Evolutionary conservation across 202 grass and related monocot genomes (phyloP), one percentile per base, ranked within the genome.

Genomic region (Hordeum pubiflorum): DNA sequence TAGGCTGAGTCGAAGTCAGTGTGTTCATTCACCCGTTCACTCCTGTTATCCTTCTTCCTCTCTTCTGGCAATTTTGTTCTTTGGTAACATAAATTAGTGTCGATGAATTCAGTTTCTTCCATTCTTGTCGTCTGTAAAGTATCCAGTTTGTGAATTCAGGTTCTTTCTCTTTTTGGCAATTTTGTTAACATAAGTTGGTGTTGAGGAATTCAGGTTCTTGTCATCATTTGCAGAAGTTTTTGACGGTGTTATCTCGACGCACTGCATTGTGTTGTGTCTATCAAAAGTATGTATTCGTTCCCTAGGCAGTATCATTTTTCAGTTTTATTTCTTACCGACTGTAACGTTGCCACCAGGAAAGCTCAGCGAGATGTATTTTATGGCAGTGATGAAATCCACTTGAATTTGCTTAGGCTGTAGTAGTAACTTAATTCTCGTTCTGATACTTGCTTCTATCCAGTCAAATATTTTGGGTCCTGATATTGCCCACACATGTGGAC

Each of bases 1-100:
- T 60, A 74, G 67, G 24, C 75, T 33, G 4, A 68, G 61, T 52
- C 32, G 24, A 39, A 37, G 4, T 41, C 40, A 32, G 69, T 79
- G 58, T 66, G 23, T 76, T 46, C 10, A 23, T 52, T 70, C 78
- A 8, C 33, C 33, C 22, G 6, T 54, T 56, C 34, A 14, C 4
- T 41, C 75, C 17, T 83, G 3, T 72, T 41, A 10, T 63, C 18
- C 1, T 13, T 12, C 14, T n/a, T 1, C 26, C 3, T 40, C 54
- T 7, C 9, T 78, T 62, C 39, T 70, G 20, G 22, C 59, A 21
- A 65, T 79, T 79, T 79, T 48, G 60, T 66, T 76, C 33, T 70
- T 84, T 86, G 62, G 75, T 75, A 21, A 74, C 73, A 74, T 82
- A 61, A 89, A n/a, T 11, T 74, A 89, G 68, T 63, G 79, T 46